Conservation (phyloP, 1,284 basidiomycete genomes). For the Testicularia cyperi region DNA sequence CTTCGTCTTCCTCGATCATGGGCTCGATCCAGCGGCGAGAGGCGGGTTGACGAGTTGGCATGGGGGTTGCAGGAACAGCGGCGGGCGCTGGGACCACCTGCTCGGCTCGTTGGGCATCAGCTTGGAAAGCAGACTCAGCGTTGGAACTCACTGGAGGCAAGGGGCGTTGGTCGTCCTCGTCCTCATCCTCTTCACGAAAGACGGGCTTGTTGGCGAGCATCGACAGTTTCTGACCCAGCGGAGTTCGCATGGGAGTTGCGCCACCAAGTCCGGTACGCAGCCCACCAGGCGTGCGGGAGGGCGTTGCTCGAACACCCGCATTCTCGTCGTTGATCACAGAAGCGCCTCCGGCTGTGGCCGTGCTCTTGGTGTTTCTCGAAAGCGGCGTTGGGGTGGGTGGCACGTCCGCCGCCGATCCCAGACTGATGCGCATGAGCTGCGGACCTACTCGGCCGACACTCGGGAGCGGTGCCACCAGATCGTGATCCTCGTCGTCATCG, state of each 20-base stretch:
- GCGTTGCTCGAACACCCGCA: constrained; percentile 27
- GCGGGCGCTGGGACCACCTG: not conserved
- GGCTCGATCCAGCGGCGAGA: constrained; percentile 39
- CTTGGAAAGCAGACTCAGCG: too few species aligned
- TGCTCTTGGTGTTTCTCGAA: constrained; percentile 9
- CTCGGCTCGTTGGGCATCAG: not conserved
- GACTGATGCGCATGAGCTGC: constrained; percentile 4
- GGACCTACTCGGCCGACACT: constrained; percentile 10
- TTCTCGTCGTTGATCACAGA: constrained; percentile 39
- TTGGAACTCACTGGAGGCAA: too few species aligned
- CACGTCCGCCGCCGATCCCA: constrained; percentile 27
- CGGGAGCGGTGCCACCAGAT: constrained; percentile 18
- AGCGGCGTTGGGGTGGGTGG: constrained; percentile 42
- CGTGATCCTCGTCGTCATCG: constrained; percentile 28
- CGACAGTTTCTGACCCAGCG: constrained; percentile 14
- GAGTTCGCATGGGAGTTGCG: constrained; percentile 38
- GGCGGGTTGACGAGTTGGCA: constrained; percentile 27
- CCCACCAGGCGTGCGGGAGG: constrained; percentile 12
- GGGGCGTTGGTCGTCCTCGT: too few species aligned
- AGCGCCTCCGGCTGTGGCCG: constrained; percentile 4
- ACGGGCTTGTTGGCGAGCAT: constrained; percentile 20
- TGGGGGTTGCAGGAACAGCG: constrained; percentile 28
- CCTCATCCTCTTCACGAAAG: constrained; percentile 38
- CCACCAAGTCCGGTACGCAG: constrained; percentile 10
- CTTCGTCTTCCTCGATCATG: constrained; percentile 39